phyloP scores from a whole-genome alignment of 805 yeast species.

The Debaryomyces prosopidis region DNA sequence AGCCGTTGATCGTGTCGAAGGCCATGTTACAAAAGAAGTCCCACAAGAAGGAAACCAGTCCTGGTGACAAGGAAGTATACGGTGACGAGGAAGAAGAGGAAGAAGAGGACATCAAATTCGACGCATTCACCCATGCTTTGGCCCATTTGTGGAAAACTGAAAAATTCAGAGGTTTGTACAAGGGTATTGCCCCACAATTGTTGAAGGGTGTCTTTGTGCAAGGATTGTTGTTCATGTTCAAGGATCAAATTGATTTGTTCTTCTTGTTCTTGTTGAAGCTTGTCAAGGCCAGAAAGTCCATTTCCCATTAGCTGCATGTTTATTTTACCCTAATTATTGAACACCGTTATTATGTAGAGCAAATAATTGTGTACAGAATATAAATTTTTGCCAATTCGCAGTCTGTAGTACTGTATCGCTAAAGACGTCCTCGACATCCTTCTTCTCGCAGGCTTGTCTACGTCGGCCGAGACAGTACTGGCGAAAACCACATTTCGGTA shows the following conservation, averaged over 20 bases:
- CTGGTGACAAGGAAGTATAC: slow-evolving; percentile 7
- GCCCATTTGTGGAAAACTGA: slow-evolving; percentile 61
- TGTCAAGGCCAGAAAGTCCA: slow-evolving; percentile 17
- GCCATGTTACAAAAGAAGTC: slow-evolving; percentile 68
- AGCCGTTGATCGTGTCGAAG: slow-evolving; percentile 83
- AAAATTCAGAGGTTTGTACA: slow-evolving; percentile 67
- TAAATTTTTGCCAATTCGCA: too few relatives aligned
- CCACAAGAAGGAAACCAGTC: slow-evolving; percentile 21
- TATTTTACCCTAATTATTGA: too few relatives aligned
- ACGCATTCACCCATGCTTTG: slow-evolving; percentile 64
- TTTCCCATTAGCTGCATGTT: background rate
- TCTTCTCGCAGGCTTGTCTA: too few relatives aligned
- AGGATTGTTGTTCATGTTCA: slow-evolving; percentile 79
- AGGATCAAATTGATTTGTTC: slow-evolving; percentile 58
- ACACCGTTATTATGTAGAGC: too few relatives aligned
- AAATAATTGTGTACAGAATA: too few relatives aligned
- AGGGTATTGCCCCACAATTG: slow-evolving; percentile 79
- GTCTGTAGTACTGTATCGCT: too few relatives aligned
- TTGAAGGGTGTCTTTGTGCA: slow-evolving; percentile 82
- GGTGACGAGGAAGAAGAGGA: slow-evolving; percentile 27
- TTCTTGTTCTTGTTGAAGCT: slow-evolving; percentile 35
- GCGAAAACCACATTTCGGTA: too few relatives aligned
- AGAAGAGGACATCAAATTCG: slow-evolving; percentile 46
- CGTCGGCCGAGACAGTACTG: too few relatives aligned
- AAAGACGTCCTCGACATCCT: too few relatives aligned